phyloP scores from a whole-genome alignment of 495 filamentous ascomycete species.

The Usnea hakonensis region DNA sequence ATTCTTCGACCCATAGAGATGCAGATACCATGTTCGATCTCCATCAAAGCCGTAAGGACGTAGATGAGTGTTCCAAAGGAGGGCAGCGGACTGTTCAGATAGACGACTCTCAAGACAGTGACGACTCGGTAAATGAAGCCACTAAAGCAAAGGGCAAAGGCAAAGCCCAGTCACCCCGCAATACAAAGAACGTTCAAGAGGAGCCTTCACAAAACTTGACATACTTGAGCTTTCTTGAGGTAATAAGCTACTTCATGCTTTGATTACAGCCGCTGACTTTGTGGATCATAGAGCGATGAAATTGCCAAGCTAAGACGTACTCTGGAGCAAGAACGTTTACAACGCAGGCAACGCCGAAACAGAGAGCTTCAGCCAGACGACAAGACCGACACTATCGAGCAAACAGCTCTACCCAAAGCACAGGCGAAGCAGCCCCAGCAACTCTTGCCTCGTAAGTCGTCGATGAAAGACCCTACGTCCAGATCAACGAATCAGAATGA shows the following conservation, averaged over 20 bases:
- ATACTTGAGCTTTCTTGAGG: slow-evolving; percentile 42
- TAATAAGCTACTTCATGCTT: slow-evolving; percentile 15
- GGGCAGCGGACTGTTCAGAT: slow-evolving; percentile 13
- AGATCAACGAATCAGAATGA: not conserved
- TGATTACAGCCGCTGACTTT: slow-evolving; percentile 1
- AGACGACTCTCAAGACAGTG: slow-evolving; percentile 5
- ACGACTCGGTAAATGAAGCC: slow-evolving; percentile 1
- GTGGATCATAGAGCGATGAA: slow-evolving; percentile 33
- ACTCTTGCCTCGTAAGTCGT: slow-evolving; percentile 39
- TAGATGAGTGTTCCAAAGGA: not conserved
- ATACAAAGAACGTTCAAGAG: not conserved
- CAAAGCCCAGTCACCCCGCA: not conserved
- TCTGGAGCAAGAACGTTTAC: slow-evolving; percentile 42
- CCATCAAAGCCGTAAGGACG: not conserved
- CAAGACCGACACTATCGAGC: not conserved
- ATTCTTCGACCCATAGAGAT: not conserved
- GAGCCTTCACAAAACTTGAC: slow-evolving; percentile 34
- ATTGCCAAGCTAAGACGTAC: slow-evolving; percentile 43
- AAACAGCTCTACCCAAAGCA: not conserved
- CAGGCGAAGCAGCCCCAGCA: slow-evolving; percentile 18
- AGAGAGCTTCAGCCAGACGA: slow-evolving; percentile 3
- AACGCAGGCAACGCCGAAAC: slow-evolving; percentile 38
- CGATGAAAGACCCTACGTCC: slow-evolving; percentile 32
- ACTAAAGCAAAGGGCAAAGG: slow-evolving; percentile 1
- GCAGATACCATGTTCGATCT: slow-evolving; percentile 10